A percentile compares a stretch with the other conserved stretches of the same genome.
Conservation (phyloP, 2,329 filamentous ascomycete genomes). For the Phyllachora maydis region DNA sequence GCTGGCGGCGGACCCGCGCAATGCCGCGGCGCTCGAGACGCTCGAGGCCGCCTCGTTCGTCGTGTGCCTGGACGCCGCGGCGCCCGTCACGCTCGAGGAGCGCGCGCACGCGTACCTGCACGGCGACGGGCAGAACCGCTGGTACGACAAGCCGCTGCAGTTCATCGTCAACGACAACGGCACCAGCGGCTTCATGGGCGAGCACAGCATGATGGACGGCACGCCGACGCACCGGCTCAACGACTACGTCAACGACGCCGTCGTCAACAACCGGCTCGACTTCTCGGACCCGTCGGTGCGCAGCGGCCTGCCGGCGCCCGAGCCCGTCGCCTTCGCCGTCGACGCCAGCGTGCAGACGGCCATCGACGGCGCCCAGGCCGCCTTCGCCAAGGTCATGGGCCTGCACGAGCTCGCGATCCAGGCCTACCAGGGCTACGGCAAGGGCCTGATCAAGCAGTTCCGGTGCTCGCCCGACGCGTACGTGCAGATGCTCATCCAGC, state of each 20-base stretch:
- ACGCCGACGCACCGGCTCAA: conserved; percentile 94
- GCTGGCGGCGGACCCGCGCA: conserved; percentile 55
- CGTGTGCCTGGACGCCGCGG: conserved; percentile 80
- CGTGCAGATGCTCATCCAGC: conserved; percentile 95
- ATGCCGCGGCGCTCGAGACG: conserved; percentile 54
- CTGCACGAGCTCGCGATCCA: conserved; percentile 85
- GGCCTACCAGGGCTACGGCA: conserved; percentile 93
- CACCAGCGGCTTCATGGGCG: conserved; percentile 90
- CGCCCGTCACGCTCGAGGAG: conserved; percentile 85
- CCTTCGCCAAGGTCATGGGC: conserved; percentile 67
- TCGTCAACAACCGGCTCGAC: conserved; percentile 88
- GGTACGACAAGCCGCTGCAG: conserved; percentile 95
- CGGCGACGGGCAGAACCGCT: conserved; percentile 85
- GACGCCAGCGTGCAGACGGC: conserved; percentile 53
- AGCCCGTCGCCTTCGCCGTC: conserved; percentile 58
- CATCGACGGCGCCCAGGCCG: conserved; percentile 55
- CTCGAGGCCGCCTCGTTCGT: conserved; percentile 84
- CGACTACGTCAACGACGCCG: conserved; percentile 79
- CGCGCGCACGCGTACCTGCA: conserved; percentile 96
- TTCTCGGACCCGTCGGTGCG: conserved; percentile 61
- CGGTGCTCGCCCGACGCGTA: conserved; percentile 95
- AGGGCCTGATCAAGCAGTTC: conserved; percentile 98
- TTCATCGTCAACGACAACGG: conserved; percentile 98
- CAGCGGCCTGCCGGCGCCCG: conserved; percentile 66
- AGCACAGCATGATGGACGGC: conserved; percentile 99